A percentile compares a stretch with the other conserved stretches of the same genome.
phyloP scores from a whole-genome alignment of 2,329 filamentous ascomycete species.

The Colletotrichum endophyticum region DNA sequence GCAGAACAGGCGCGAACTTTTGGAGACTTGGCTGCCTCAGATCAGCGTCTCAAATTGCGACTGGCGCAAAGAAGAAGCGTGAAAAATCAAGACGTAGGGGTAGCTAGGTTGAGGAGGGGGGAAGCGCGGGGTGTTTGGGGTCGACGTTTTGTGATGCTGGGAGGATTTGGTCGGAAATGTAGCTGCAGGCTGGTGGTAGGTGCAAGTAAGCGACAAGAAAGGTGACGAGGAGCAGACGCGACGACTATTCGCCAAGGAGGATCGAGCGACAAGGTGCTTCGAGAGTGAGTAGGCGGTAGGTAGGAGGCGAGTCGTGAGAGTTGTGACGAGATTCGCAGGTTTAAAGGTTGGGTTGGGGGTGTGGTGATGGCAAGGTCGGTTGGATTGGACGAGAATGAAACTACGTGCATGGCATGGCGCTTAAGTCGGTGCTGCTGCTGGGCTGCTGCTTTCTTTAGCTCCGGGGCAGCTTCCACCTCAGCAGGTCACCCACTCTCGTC shows the following conservation, averaged over 20 bases:
- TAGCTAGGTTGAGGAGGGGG: neutral
- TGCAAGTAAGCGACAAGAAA: neutral
- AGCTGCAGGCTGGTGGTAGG: neutral
- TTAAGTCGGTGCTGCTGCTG: constrained; percentile 5
- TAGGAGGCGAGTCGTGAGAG: neutral
- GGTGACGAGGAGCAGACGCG: constrained; percentile 5
- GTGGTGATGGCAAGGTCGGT: constrained; percentile 9
- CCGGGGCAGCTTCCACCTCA: neutral
- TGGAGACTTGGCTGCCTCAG: neutral
- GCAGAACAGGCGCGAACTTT: neutral
- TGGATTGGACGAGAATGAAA: constrained; percentile 12
- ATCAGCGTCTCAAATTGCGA: neutral
- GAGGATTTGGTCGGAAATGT: neutral
- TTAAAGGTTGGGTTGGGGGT: neutral
- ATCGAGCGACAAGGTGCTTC: neutral
- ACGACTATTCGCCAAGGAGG: neutral
- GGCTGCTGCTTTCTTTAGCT: constrained; percentile 1
- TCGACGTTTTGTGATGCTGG: neutral
- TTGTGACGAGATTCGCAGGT: constrained; percentile 4
- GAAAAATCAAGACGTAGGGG: neutral
- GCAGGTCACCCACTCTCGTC: neutral
- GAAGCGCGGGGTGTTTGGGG: neutral
- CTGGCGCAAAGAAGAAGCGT: neutral
- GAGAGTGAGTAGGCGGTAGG: neutral
- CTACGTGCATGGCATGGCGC: constrained; percentile 16